Evolutionary conservation across 2,329 filamentous ascomycete genomes (phyloP).

Genomic region (Sporothrix humicola): DNA sequence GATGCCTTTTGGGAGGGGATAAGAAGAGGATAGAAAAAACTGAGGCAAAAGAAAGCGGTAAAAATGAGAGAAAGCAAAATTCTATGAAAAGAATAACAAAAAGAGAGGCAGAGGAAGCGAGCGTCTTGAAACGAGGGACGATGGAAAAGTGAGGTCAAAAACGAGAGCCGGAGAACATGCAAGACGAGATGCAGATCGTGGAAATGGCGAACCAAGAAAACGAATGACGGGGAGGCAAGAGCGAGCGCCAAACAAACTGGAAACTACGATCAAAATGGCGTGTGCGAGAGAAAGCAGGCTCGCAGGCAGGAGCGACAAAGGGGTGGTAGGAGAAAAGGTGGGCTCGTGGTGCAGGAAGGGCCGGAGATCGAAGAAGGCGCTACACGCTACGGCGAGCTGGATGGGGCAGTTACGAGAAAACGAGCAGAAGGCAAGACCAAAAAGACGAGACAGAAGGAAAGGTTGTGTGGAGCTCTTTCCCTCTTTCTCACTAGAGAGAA

Average conservation of each 20-base stretch:
- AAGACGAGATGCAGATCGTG: slow-evolving; percentile 1
- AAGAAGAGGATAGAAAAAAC: not conserved
- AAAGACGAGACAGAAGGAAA: not conserved
- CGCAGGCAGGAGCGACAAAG: slow-evolving; percentile 20
- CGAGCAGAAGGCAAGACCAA: not conserved
- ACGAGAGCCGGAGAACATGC: not conserved
- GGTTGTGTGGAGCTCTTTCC: slow-evolving; percentile 20
- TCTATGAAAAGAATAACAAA: not conserved
- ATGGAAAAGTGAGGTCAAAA: not conserved
- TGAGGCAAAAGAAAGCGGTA: slow-evolving; percentile 21
- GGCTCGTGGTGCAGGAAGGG: slow-evolving; percentile 16
- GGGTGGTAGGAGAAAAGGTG: not conserved
- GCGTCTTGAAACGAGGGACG: not conserved
- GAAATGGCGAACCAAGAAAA: slow-evolving; percentile 8
- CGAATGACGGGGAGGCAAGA: slow-evolving; percentile 16
- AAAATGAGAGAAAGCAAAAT: not conserved
- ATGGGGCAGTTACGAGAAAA: slow-evolving; percentile 26
- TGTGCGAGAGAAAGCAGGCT: slow-evolving; percentile 7
- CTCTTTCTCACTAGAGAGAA: not conserved
- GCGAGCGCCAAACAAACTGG: slow-evolving; percentile 12
- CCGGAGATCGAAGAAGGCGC: slow-evolving; percentile 26
- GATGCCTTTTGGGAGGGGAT: not conserved
- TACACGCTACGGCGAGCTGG: slow-evolving; percentile 14
- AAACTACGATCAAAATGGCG: slow-evolving; percentile 6
- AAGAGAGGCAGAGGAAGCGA: not conserved